These are phyloP conservation scores for Podospora conica DNA, from an alignment of 495 filamentous ascomycete genomes.

Conservation along the genomic window DNA sequence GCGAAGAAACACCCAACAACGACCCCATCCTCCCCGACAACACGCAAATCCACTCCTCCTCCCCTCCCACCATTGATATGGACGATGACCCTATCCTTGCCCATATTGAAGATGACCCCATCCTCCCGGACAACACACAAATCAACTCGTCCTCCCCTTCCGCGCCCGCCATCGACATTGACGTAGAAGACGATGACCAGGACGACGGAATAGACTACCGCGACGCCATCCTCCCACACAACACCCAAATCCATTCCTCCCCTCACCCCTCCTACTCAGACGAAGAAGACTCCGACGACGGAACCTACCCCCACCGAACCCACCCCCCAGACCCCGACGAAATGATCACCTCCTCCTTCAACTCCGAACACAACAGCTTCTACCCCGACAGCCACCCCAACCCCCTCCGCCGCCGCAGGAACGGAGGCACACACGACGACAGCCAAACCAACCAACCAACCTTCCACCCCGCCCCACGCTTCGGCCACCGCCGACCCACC, in stretches of 20 bases:
- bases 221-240: not conserved
- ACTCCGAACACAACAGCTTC: not conserved
- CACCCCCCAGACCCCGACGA: constrained; percentile 20
- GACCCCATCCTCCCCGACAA: constrained; percentile 1
- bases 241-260: not conserved
- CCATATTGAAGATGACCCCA: too few relatives aligned
- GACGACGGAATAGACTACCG: not conserved
- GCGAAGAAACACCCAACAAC: not conserved
- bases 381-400: not conserved
- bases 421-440: not conserved
- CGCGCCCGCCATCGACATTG: too few relatives aligned
- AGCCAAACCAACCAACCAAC: constrained; percentile 3
- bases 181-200: not conserved
- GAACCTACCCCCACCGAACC: too few relatives aligned
- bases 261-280: not conserved
- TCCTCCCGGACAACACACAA: not conserved
- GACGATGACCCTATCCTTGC: too few relatives aligned
- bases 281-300: not conserved
- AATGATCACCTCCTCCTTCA: constrained; percentile 32
- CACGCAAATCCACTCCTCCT: not conserved
- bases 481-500: not conserved
- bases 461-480: constrained; percentile 6
- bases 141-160: not conserved
- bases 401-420: not conserved
- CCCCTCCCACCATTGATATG: not conserved